Evolutionary conservation across 208 protist genomes (phyloP).

Genomic region (Leishmania tropica): DNA sequence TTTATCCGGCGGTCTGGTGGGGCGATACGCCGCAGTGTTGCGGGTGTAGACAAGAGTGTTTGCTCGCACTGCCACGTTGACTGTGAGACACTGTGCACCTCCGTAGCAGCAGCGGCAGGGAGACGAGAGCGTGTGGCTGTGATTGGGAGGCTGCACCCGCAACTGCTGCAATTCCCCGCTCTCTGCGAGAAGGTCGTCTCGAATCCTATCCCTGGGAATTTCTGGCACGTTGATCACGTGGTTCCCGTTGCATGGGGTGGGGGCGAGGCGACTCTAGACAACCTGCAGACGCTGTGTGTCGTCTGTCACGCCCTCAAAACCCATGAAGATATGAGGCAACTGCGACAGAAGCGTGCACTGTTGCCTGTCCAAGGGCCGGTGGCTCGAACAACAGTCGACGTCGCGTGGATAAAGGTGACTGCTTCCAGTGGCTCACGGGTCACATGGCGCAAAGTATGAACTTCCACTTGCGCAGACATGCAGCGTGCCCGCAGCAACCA

Average conservation of each 20-base stretch:
- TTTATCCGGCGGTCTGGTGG: conserved; percentile 65
- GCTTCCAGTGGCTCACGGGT: conserved; percentile 1
- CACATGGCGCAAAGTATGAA: not conserved
- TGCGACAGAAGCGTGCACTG: conserved; percentile 4
- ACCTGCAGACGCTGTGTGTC: conserved; percentile 86
- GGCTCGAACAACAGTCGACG: conserved; percentile 17
- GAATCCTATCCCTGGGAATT: conserved; percentile 63
- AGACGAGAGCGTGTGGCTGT: conserved; percentile 29
- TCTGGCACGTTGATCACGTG: conserved; percentile 86
- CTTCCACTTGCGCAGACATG: not conserved
- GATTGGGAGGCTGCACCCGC: conserved; percentile 52
- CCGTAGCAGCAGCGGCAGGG: conserved; percentile 23
- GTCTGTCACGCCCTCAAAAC: conserved; percentile 83
- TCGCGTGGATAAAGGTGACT: conserved; percentile 3
- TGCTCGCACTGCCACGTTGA: conserved; percentile 75
- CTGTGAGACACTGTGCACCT: conserved; percentile 51
- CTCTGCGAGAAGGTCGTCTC: conserved; percentile 52
- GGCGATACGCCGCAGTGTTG: conserved; percentile 58
- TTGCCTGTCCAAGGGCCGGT: not conserved
- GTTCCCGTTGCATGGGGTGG: conserved; percentile 69
- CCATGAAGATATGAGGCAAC: conserved; percentile 36
- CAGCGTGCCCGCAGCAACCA: not conserved
- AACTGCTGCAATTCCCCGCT: conserved; percentile 56
- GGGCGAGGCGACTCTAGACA: conserved; percentile 61
- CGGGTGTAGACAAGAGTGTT: conserved; percentile 56